Base-by-base conservation (phyloP, 2,329 filamentous ascomycete species). In the Pseudodiploospora longispora region DNA sequence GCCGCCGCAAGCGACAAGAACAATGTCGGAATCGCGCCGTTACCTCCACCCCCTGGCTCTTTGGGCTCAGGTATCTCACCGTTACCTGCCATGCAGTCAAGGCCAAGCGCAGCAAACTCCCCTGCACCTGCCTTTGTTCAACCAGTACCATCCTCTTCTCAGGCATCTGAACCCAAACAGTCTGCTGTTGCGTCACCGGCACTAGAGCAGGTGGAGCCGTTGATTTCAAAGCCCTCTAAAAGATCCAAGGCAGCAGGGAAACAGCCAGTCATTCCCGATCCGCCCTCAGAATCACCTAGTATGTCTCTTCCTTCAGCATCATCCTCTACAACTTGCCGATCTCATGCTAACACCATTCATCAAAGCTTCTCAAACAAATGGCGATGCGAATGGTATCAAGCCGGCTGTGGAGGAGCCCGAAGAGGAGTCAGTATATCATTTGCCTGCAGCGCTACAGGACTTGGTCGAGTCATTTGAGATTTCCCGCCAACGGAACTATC, bases 391-490 rank as follows among this genome's bases (percentile, higher is more conserved):
- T 52, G 75, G 74, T 9, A 62, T 71, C 56, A 76, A 73, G 58
- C 53, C 65, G 6, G 60, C 61, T 40, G 60, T 65, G 29, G 66
- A 72, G 49, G 58, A 57, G 30, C 42, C 66, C 38, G 71, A 76
- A 53, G 83, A 87, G 48, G 87, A 96, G 65, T 93, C 86, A 9
- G 85, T 96, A 55, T 98, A 91, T 63, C 90, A 97, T 62, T 77
- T 98, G 33, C 93, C 93, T 4, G 80, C 89, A 6, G 88, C 86
- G 30, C 70, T 98, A 43, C 86, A 89, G 58, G 93, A 98, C 61
- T 73, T 98, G 31, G 79, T 97, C 12, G 87, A 95, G 47, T 89
- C 90, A 1, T 96, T 90, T 59, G 90, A 97, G 62, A 76, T 81
- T 10, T 87, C 86, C 2, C 91, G 87, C 67, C 82, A 80, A 57